Evolutionary conservation across 2,329 filamentous ascomycete species (phyloP).

Genomic region (Xylaria sp.): DNA sequence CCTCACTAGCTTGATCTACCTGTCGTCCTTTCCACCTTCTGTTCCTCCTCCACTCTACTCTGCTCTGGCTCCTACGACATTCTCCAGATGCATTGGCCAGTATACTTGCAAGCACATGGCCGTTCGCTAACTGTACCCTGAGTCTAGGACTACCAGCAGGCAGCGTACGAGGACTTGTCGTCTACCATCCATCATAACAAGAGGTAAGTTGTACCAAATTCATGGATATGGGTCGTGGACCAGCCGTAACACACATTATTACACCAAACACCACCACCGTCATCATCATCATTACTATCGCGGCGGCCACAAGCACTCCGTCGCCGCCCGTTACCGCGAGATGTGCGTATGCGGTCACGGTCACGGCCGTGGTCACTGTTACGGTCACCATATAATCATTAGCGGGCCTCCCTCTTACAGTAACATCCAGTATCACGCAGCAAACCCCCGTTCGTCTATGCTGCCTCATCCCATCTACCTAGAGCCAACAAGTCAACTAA

Average conservation of each 20-base stretch:
- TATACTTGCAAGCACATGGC: conserved; percentile 13
- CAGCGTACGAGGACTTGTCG: conserved; percentile 19
- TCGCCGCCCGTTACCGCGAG: conserved; percentile 16
- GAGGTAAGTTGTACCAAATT: conserved; percentile 35
- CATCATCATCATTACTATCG: conserved; percentile 16
- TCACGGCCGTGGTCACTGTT: conserved; percentile 16
- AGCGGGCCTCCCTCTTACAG: conserved; percentile 22
- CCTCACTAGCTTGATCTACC: conserved; percentile 5
- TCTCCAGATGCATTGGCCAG: conserved; percentile 18
- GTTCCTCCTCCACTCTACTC: not conserved
- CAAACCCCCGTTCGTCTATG: conserved; percentile 28
- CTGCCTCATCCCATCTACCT: conserved; percentile 15
- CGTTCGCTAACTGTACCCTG: conserved; percentile 32
- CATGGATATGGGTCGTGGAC: conserved; percentile 23
- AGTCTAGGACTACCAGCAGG: conserved; percentile 24
- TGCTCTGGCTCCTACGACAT: conserved; percentile 7
- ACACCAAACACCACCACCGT: conserved; percentile 2
- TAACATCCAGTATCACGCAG: conserved; percentile 22
- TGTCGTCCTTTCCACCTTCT: conserved; percentile 1
- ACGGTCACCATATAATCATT: conserved; percentile 6
- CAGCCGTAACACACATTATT: conserved; percentile 31
- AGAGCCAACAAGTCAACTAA: conserved; percentile 16
- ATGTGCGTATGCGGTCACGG: conserved; percentile 28
- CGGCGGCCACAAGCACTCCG: not conserved
- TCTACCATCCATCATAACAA: conserved; percentile 22